Base-by-base conservation (phyloP, 1,284 basidiomycete species). In the Mycosarcoma mackinlayi region DNA sequence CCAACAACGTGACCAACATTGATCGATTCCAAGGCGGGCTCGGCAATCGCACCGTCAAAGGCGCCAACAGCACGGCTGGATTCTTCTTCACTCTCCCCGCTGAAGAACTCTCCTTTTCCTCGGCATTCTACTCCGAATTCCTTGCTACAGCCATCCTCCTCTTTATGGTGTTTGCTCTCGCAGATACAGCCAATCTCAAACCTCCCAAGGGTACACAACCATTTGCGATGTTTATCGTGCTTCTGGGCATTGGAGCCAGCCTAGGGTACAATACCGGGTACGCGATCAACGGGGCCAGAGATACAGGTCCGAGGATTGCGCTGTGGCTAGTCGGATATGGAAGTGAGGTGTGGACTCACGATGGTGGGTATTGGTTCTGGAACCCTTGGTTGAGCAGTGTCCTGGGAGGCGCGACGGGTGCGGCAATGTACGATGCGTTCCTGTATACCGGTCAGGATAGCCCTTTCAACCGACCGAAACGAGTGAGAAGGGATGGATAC, bases 331-430 rank as follows among this genome's bases (percentile, higher is more conserved):
- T 86, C 5, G 87, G 89, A 24, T 90, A 89, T 72, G 88, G 88
- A 14, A 78, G 33, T 28, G 84, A 83, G 59, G 86, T 80, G 3
- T 82, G 76, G 66, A 77, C 84, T 25, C 86, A 84, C 69, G 84
- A 86, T 58, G 86, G 85, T 73, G 89, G 89, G 63, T 92, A 91
- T 77, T 92, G 90, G 90, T 61, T 91, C 14, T 92, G 91, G 91
- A 89, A 88, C 70, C 87, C 89, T 13, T 55, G 72, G 56, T 6
- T 77, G 33, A 59, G 54, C 16, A 64, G 62, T 46, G 75, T 83
- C 31, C 11, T 63, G 11, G 84, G 84, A 10, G 84, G 77, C 23
- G 42, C 81, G 4, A 65, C 76, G 18, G 84, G 84, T 0, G 78
- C 73, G 14, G 51, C 76, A 25, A 19, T 81, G 25, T 84, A 84